These are phyloP conservation scores for Suillus decipiens DNA, from an alignment of 768 basidiomycete genomes.

Conservation along the genomic window DNA sequence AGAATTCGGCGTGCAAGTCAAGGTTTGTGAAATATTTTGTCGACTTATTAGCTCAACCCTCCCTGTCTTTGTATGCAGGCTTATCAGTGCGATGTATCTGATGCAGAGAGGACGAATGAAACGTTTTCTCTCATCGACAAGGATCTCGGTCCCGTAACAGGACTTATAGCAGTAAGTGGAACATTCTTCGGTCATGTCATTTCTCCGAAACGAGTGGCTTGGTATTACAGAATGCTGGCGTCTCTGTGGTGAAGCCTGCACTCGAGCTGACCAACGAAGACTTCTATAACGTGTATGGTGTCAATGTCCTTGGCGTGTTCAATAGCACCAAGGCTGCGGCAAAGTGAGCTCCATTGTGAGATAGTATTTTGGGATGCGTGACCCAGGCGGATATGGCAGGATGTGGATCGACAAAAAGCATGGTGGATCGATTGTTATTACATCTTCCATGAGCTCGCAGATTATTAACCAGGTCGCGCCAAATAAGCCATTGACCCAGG, in stretches of 20 bases:
- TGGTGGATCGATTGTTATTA: slow-evolving; percentile 61
- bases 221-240: slow-evolving; percentile 53
- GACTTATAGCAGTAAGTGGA: slow-evolving; percentile 54
- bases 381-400: slow-evolving; percentile 27
- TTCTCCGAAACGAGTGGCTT: neutral
- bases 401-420: slow-evolving; percentile 44
- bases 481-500: slow-evolving; percentile 55
- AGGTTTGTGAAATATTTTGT: slow-evolving; percentile 14
- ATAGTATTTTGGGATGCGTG: neutral
- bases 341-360: slow-evolving; percentile 37
- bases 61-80: slow-evolving; percentile 38
- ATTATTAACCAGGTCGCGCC: slow-evolving; percentile 56
- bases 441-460: slow-evolving; percentile 65
- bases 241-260: slow-evolving; percentile 65
- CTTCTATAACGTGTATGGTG: slow-evolving; percentile 54
- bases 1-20: slow-evolving; percentile 48
- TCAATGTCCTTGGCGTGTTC: slow-evolving; percentile 72
- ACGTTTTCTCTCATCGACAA: slow-evolving; percentile 50
- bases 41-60: neutral
- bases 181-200: rapidly evolving
- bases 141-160: slow-evolving; percentile 44
- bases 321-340: slow-evolving; percentile 62
- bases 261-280: slow-evolving; percentile 56
- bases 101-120: slow-evolving; percentile 43
- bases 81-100: slow-evolving; percentile 61